Evolutionary conservation across 2,329 filamentous ascomycete genomes (phyloP).

Genomic region (Monosporascus ibericus): DNA sequence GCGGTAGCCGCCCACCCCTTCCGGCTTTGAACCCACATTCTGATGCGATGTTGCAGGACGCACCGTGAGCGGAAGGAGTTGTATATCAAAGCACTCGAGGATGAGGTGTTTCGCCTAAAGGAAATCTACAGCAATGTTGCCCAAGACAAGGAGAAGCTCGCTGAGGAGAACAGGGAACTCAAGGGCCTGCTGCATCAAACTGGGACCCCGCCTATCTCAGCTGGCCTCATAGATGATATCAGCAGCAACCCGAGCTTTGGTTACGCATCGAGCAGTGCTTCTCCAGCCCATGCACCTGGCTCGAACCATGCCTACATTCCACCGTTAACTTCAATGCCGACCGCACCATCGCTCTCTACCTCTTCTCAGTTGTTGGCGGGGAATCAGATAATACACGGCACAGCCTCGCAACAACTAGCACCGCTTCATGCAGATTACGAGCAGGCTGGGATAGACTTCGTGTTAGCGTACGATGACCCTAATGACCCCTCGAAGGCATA

Average conservation of each 20-base stretch:
- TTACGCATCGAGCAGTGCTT: slow-evolving; percentile 50
- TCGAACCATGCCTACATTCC: slow-evolving; percentile 43
- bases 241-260: slow-evolving; percentile 40
- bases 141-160: slow-evolving; percentile 68
- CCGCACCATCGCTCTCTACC: slow-evolving; percentile 33
- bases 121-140: slow-evolving; percentile 71
- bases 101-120: slow-evolving; percentile 83
- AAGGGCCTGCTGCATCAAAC: slow-evolving; percentile 50
- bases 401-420: slow-evolving; percentile 12
- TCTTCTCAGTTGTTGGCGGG: slow-evolving; percentile 25
- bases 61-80: slow-evolving; percentile 95
- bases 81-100: slow-evolving; percentile 90
- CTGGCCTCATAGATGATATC: slow-evolving; percentile 34
- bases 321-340: slow-evolving; percentile 38
- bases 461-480: slow-evolving; percentile 71
- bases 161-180: slow-evolving; percentile 74
- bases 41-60: slow-evolving; percentile 52
- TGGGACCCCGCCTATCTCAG: slow-evolving; percentile 35
- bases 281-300: slow-evolving; percentile 52
- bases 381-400: slow-evolving; percentile 24
- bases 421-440: slow-evolving; percentile 61
- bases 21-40: slow-evolving; percentile 2
- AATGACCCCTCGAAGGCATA: slow-evolving; percentile 55
- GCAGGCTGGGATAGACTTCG: slow-evolving; percentile 82
- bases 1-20: neutral